A percentile compares a stretch with the other conserved stretches of the same genome.
phyloP scores from a whole-genome alignment of 306 rosid genomes.

The Inga leiocalycina region DNA sequence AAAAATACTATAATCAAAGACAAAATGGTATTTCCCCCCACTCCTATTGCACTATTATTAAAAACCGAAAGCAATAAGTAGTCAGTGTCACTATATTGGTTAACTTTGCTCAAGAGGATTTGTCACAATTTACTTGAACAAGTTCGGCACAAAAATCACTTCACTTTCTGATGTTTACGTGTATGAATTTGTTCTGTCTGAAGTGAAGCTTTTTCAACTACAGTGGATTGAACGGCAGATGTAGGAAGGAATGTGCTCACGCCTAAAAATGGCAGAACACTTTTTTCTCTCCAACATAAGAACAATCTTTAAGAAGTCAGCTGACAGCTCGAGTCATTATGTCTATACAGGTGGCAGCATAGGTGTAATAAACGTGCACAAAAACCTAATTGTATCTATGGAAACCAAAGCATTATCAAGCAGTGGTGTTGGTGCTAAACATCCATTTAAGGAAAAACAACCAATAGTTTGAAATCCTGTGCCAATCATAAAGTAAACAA shows the following conservation, averaged over 20 bases:
- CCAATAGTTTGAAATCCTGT: conserved; percentile 8
- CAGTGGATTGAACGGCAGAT: neutral
- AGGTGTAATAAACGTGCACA: neutral
- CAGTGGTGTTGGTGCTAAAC: neutral
- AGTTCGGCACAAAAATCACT: neutral
- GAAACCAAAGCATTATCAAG: neutral
- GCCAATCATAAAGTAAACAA: conserved; percentile 31
- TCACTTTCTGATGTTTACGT: neutral
- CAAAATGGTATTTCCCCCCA: neutral
- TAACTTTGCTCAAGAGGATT: neutral
- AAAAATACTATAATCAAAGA: neutral
- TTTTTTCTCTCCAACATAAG: neutral
- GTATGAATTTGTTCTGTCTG: neutral
- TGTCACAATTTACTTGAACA: conserved; percentile 9
- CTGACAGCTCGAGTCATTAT: neutral
- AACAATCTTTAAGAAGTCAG: neutral
- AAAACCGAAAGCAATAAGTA: conserved; percentile 12
- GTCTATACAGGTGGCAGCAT: neutral
- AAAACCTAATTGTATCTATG: neutral
- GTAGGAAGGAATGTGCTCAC: neutral
- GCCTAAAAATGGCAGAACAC: neutral
- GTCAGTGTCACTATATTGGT: conserved; percentile 15
- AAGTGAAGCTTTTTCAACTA: neutral
- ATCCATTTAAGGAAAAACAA: neutral
- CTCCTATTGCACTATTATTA: conserved; percentile 17